Percentiles rank a stretch among this genome's conserved stretches.
Evolutionary conservation across 2,329 filamentous ascomycete genomes (phyloP).

Genomic region (Diaporthe sp.): DNA sequence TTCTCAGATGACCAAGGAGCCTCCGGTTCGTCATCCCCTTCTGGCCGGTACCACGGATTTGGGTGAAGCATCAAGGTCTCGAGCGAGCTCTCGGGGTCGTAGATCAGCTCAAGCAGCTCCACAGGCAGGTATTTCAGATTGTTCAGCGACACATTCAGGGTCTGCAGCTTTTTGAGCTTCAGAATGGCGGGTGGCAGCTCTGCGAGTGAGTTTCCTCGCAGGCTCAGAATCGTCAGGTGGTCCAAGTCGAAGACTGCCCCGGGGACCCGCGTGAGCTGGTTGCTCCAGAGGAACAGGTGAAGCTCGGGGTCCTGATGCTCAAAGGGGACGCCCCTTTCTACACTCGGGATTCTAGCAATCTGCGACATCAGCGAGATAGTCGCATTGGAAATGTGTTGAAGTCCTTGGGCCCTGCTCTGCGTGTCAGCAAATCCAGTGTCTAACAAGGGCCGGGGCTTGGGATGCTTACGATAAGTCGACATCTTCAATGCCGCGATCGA

Average conservation of each 20-base stretch:
- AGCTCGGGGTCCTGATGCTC: slow-evolving; percentile 70
- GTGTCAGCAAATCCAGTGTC: slow-evolving; percentile 8
- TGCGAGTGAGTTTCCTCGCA: slow-evolving; percentile 73
- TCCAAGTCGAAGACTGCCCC: slow-evolving; percentile 72
- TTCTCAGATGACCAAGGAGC: slow-evolving; percentile 38
- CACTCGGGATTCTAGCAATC: slow-evolving; percentile 67
- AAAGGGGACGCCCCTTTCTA: slow-evolving; percentile 70
- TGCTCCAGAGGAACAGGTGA: slow-evolving; percentile 73
- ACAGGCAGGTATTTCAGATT: slow-evolving; percentile 71
- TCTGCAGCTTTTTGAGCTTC: slow-evolving; percentile 68
- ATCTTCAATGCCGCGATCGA: slow-evolving; percentile 70
- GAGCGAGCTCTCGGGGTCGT: slow-evolving; percentile 57
- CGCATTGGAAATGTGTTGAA: slow-evolving; percentile 68
- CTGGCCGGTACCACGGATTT: slow-evolving; percentile 69
- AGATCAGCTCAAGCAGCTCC: slow-evolving; percentile 72
- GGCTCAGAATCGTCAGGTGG: slow-evolving; percentile 73
- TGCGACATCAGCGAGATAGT: slow-evolving; percentile 69
- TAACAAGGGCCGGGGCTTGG: not conserved
- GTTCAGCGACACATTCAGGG: slow-evolving; percentile 78
- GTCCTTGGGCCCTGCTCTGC: slow-evolving; percentile 55
- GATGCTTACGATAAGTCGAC: slow-evolving; percentile 72
- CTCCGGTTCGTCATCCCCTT: slow-evolving; percentile 30
- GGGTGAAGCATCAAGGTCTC: slow-evolving; percentile 69
- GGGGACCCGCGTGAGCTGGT: slow-evolving; percentile 69
- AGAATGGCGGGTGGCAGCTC: slow-evolving; percentile 73